Evolutionary conservation across 345 rosid genomes (phyloP).

Genomic region (Streptanthus diversifolius): DNA sequence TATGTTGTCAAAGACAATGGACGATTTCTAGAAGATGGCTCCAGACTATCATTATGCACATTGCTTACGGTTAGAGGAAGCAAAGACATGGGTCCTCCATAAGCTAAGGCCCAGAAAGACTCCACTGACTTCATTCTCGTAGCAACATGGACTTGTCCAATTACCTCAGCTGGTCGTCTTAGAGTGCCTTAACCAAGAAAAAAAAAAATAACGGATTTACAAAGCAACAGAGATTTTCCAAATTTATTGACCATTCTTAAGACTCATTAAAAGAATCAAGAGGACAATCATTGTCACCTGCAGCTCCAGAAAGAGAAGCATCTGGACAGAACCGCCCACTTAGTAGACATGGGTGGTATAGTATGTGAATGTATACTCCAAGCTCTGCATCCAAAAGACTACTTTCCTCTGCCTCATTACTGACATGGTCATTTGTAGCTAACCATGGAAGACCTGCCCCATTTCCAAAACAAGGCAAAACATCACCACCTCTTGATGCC

Average conservation of each 20-base stretch:
- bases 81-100: constrained; percentile 94
- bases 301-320: constrained; percentile 83
- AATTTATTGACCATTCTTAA: neutral
- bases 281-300: constrained; percentile 52
- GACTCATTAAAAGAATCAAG: neutral
- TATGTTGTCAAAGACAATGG: constrained; percentile 54
- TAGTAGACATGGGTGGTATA: constrained; percentile 83
- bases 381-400: constrained; percentile 79
- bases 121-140: constrained; percentile 77
- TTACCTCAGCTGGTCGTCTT: constrained; percentile 93
- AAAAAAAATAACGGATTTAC: neutral
- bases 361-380: constrained; percentile 72
- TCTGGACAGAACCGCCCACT: constrained; percentile 94
- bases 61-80: constrained; percentile 74
- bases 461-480: constrained; percentile 74
- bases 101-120: constrained; percentile 91
- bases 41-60: constrained; percentile 62
- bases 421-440: constrained; percentile 64
- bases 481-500: constrained; percentile 93
- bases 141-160: constrained; percentile 96
- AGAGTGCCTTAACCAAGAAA: constrained; percentile 50
- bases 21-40: constrained; percentile 49
- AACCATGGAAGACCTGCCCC: constrained; percentile 96
- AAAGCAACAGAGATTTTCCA: neutral
- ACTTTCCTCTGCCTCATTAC: constrained; percentile 62